A percentile compares a stretch with the other conserved stretches of the same genome.
These are phyloP conservation scores for Zygosaccharomyces pseudobailii DNA, from an alignment of 1,139 yeast genomes.

Conservation along the genomic window DNA sequence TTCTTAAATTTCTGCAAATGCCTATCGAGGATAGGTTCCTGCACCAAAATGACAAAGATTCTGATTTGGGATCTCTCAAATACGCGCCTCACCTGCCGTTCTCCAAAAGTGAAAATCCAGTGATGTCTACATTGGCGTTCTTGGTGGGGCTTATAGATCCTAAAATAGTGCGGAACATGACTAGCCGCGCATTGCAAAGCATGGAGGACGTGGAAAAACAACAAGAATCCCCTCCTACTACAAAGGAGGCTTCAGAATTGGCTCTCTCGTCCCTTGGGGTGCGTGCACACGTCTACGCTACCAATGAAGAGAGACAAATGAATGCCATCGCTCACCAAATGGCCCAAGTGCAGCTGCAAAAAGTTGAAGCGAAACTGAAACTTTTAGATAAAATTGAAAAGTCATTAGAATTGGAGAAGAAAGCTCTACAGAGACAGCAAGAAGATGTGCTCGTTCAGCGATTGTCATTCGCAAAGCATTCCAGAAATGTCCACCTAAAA, in stretches of 20 bases:
- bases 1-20: constrained; percentile 69
- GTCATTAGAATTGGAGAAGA: constrained; percentile 73
- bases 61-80: constrained; percentile 62
- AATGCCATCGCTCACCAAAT: constrained; percentile 53
- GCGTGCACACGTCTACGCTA: constrained; percentile 76
- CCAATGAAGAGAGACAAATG: constrained; percentile 78
- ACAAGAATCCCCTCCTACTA: constrained; percentile 16
- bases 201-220: constrained; percentile 12
- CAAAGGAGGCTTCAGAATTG: constrained; percentile 48
- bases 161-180: constrained; percentile 80
- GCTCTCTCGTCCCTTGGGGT: constrained; percentile 72
- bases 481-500: constrained; percentile 25
- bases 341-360: constrained; percentile 65
- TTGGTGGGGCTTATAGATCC: constrained; percentile 83
- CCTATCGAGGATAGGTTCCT: constrained; percentile 77
- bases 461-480: constrained; percentile 47
- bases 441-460: constrained; percentile 79
- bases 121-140: constrained; percentile 82
- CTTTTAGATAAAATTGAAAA: constrained; percentile 71
- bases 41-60: constrained; percentile 30
- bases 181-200: constrained; percentile 55
- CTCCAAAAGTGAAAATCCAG: constrained; percentile 84
- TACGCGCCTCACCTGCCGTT: constrained; percentile 82
- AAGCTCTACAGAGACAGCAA: constrained; percentile 67
- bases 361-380: constrained; percentile 69